Evolutionary conservation across 768 basidiomycete species (phyloP), one percentile per base, ranked within the genome.

Genomic region (Amyloporia xantha): DNA sequence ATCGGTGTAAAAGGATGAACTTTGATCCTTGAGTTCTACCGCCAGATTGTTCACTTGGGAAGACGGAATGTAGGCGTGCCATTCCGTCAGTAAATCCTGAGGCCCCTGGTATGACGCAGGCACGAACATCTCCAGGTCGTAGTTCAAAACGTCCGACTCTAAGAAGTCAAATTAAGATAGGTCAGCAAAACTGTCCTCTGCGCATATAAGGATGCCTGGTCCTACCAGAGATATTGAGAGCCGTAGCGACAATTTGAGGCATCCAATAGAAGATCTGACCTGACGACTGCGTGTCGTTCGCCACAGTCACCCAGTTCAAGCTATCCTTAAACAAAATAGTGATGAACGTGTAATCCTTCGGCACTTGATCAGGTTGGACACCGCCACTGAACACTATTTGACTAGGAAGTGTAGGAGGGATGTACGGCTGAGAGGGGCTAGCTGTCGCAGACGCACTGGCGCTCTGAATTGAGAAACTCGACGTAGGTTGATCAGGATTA

Each of bases 221-320:
- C 76, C 30, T 59, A 77, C 71, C 24, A 47, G 49, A n/a, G 17
- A 82, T 65, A 21, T 55, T 56, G 23, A 85, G 69, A 2, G 81
- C 72, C 2, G 60, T 58, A 24, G 69, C 52, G 45, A 86, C 55
- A 48, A 82, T 61, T 0, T 59, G 23, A 1, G 91, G 89, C 47
- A 84, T 68, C 59, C 74, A 84, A 11, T 76, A 79, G 59, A 97
- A 88, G 37, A 98, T 73, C 68, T 97, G 90, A 41, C 75, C 82
- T 2, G 79, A 72, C 0, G 86, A 76, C 47, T 82, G 70, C 6
- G 66, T 50, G 51, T 71, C 80, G 12, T 55, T 54, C 35, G 81
- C 78, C 3, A 92, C 86, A 55, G 82, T 89, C 0, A 56, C 17
- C 91, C 91, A 94, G 49, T 74, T 75, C 51, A 93, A 68, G 1